A percentile compares a stretch with the other conserved stretches of the same genome.
Conservation (phyloP, 805 yeast genomes). For the Millerago galiae region DNA sequence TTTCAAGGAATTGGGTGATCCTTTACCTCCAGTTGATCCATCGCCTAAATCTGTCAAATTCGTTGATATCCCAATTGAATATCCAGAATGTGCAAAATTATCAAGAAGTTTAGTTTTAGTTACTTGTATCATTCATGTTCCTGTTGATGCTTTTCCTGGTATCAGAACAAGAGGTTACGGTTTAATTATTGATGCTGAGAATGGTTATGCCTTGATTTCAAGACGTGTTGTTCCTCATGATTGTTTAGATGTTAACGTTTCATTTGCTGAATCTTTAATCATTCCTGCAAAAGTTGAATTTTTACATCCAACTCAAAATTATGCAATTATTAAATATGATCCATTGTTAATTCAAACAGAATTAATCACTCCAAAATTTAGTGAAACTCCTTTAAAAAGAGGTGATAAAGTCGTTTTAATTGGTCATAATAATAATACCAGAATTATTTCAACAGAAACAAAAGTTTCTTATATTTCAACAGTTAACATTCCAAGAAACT, state of each 20-base stretch:
- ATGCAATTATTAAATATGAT: slow-evolving; percentile 78
- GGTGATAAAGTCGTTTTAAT: slow-evolving; percentile 76
- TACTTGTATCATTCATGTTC: slow-evolving; percentile 54
- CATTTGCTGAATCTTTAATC: slow-evolving; percentile 80
- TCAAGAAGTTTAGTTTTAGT: slow-evolving; percentile 70
- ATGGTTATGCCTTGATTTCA: slow-evolving; percentile 76
- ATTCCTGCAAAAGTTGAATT: slow-evolving; percentile 77
- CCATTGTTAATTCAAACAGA: slow-evolving; percentile 68
- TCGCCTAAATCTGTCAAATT: slow-evolving; percentile 61
- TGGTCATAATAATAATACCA: slow-evolving; percentile 67
- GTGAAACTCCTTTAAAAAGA: slow-evolving; percentile 50
- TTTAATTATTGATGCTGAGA: slow-evolving; percentile 70
- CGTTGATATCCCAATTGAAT: slow-evolving; percentile 59
- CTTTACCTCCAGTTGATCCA: slow-evolving; percentile 47
- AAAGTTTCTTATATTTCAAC: slow-evolving; percentile 72
- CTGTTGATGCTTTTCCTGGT: slow-evolving; percentile 70
- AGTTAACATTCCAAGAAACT: slow-evolving; percentile 62
- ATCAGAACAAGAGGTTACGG: slow-evolving; percentile 64
- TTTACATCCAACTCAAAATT: slow-evolving; percentile 82
- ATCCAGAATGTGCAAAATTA: slow-evolving; percentile 44
- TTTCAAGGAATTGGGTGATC: slow-evolving; percentile 41
- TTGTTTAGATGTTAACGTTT: slow-evolving; percentile 57
- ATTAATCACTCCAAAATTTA: slow-evolving; percentile 59
- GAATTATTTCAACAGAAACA: slow-evolving; percentile 70
- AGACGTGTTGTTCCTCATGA: slow-evolving; percentile 80